Evolutionary conservation across 345 rosid species (phyloP).

Genomic region (Balakata baccata): DNA sequence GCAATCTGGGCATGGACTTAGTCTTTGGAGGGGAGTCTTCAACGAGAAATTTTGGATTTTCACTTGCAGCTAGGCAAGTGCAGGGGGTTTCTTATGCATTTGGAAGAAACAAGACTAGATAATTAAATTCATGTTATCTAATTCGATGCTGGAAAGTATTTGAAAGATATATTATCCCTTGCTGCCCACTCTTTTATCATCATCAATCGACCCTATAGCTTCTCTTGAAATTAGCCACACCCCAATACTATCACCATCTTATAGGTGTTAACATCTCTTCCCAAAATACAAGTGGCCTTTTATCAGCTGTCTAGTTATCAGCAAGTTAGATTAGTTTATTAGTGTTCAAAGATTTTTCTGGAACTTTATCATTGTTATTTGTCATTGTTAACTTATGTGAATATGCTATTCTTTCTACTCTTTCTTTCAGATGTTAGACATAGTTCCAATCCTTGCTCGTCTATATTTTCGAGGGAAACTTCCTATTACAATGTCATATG

Average conservation of each 20-base stretch:
- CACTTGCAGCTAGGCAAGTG: too few relatives aligned
- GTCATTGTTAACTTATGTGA: not conserved
- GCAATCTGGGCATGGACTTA: too few relatives aligned
- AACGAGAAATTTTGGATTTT: too few relatives aligned
- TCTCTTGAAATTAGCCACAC: not conserved
- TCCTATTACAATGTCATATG: conserved; percentile 68
- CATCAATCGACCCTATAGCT: not conserved
- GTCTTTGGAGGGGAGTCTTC: too few relatives aligned
- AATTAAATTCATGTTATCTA: not conserved
- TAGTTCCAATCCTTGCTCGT: conserved; percentile 64
- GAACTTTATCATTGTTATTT: not conserved
- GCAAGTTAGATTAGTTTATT: not conserved
- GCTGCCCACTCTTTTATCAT: not conserved
- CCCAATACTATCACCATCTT: not conserved
- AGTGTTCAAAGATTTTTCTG: not conserved
- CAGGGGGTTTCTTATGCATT: not conserved
- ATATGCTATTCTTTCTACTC: not conserved
- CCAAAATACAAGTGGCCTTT: not conserved
- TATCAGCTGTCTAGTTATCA: not conserved
- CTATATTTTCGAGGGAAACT: conserved; percentile 76
- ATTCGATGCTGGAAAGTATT: not conserved
- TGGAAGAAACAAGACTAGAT: not conserved
- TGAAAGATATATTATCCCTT: not conserved
- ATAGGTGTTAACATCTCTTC: not conserved
- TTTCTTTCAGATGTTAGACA: conserved; percentile 55